Conservation (phyloP, 345 rosid species). For the Ceriops tagal region DNA sequence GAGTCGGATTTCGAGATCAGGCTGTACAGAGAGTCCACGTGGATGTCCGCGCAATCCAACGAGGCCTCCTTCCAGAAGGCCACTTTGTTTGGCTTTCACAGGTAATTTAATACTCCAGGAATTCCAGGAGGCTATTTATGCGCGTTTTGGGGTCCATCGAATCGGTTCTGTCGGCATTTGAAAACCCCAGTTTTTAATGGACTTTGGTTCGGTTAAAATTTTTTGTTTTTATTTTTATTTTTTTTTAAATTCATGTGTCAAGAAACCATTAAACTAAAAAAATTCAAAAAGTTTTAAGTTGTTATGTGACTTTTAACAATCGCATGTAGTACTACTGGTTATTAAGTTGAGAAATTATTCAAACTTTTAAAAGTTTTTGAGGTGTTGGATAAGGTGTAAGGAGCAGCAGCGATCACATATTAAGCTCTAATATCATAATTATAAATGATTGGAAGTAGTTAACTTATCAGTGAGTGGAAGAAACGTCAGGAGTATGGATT, state of each 20-base stretch:
- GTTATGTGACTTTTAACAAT: too few relatives aligned
- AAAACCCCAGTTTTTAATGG: neutral
- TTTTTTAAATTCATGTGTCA: too few relatives aligned
- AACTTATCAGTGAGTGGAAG: neutral
- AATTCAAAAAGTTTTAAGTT: too few relatives aligned
- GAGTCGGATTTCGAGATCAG: slow-evolving; percentile 70
- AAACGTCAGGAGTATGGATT: neutral
- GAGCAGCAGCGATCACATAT: too few relatives aligned
- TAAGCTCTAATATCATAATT: neutral
- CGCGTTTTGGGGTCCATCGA: neutral
- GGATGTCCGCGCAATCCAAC: slow-evolving; percentile 52
- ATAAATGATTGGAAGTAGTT: neutral
- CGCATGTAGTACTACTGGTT: too few relatives aligned
- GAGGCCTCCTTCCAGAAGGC: slow-evolving; percentile 57
- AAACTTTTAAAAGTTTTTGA: too few relatives aligned
- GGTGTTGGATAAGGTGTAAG: too few relatives aligned
- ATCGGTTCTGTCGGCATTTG: neutral
- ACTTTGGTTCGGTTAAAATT: neutral
- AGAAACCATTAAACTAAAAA: too few relatives aligned
- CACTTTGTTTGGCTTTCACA: slow-evolving; percentile 58
- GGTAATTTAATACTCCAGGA: slow-evolving; percentile 19
- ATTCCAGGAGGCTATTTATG: neutral
- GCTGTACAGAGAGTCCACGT: slow-evolving; percentile 41
- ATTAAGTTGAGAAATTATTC: too few relatives aligned
- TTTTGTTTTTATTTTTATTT: too few relatives aligned